Base-by-base conservation (phyloP, 768 basidiomycete species). In the Suillus subaureus region DNA sequence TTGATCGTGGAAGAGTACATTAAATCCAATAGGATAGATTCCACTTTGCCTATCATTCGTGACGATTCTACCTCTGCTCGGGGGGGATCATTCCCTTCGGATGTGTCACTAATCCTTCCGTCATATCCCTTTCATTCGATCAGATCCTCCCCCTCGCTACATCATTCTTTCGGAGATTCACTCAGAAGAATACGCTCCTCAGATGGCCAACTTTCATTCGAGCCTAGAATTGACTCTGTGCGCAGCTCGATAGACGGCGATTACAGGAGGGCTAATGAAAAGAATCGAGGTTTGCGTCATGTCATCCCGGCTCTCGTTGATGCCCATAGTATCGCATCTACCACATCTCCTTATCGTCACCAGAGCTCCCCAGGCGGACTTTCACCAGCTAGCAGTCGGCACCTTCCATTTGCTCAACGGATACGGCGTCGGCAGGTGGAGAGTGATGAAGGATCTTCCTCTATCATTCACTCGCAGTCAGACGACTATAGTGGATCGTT, bases 1-100 rank as follows among this genome's bases (percentile, higher is more conserved):
- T 77, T 89, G 61, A 84, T 90, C 15, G 80, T 89, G 67, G 89
- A 92, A 73, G 87, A 91, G 72, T 91, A 86, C 70, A 64, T 83
- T 26, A 84, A 82, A 67, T 78, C 81, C 6, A 82, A 80, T 62
- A 80, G 23, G 26, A 13, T 21, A 21, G 6, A 60, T 40, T 58
- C 77, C 47, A 67, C 69, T 8, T 82, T 83, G 79, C 74, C 78
- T 51, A 79, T 83, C 16, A 83, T 85, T 61, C 81, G 83, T 6
- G 84, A 86, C 68, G 77, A 82, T 67, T 67, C 61, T n/a, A 64
- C 58, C 18, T 60, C 58, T 31, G 39, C 26, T 60, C 58, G 40
- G 26, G 35, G 31, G 9, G 51, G 15, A 45, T 67, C 28, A 26
- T 62, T 64, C 8, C 62, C 16, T 70, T 70, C 37, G 21, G 40